Conservation (phyloP, 129 eudicot genomes). For the Escallonia rubra region DNA sequence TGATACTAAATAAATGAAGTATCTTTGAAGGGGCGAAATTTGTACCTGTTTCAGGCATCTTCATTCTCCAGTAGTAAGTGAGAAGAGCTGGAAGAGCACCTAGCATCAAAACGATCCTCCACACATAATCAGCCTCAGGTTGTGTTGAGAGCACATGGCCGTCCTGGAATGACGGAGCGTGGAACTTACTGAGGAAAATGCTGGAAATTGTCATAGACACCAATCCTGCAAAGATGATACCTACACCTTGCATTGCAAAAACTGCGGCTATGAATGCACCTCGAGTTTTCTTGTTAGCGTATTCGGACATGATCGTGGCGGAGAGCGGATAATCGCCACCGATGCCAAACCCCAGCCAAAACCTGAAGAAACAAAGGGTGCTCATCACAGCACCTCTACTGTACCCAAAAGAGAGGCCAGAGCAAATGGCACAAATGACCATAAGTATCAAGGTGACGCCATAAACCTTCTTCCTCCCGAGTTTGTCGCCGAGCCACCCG, state of each 20-base stretch:
- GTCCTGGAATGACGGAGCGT: neutral
- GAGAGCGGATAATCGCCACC: slow-evolving; percentile 71
- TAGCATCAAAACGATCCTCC: slow-evolving; percentile 55
- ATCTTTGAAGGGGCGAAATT: too few relatives aligned
- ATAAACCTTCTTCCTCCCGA: slow-evolving; percentile 57
- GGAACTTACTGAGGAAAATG: slow-evolving; percentile 6
- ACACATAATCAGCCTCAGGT: slow-evolving; percentile 42
- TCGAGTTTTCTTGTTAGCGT: slow-evolving; percentile 54
- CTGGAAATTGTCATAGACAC: slow-evolving; percentile 43
- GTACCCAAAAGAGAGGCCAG: slow-evolving; percentile 49
- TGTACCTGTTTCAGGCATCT: slow-evolving; percentile 49
- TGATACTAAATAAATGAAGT: too few relatives aligned
- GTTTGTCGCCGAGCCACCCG: slow-evolving; percentile 61
- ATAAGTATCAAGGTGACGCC: slow-evolving; percentile 49
- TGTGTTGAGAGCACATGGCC: slow-evolving; percentile 32
- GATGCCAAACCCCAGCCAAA: slow-evolving; percentile 70
- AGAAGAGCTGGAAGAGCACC: slow-evolving; percentile 53
- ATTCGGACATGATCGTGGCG: slow-evolving; percentile 73
- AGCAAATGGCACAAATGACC: slow-evolving; percentile 47
- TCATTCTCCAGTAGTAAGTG: slow-evolving; percentile 58
- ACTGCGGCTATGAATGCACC: slow-evolving; percentile 60
- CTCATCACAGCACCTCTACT: slow-evolving; percentile 36
- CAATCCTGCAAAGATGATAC: slow-evolving; percentile 55
- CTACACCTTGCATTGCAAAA: slow-evolving; percentile 71
- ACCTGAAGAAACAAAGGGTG: slow-evolving; percentile 54